Evolutionary conservation across 768 basidiomycete genomes (phyloP), one percentile per base, ranked within the genome.

Genomic region (Suillus bovinus): DNA sequence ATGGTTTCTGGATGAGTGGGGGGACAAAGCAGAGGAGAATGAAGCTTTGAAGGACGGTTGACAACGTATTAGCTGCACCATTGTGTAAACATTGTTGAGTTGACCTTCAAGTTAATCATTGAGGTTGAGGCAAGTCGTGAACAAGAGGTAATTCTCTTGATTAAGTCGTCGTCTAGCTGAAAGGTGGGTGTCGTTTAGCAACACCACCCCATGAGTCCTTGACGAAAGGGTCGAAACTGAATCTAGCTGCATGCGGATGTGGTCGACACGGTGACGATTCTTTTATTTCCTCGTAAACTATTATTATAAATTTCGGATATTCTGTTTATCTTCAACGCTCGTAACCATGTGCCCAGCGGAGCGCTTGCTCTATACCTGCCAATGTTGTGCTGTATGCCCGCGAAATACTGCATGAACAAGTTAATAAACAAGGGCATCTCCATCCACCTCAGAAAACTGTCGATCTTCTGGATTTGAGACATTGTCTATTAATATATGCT

Each of bases 261-360:
- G 5, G 50, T 52, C 29, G 10, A 29, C 33, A 34, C 17, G 10
- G 47, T 29, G 20, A 33, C 50, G 20, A 33, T 52, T 49, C 47
- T 49, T 52, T 52, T 52, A 52, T 52, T 52, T 52, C 29, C 50
- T 33, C 50, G 29, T 33, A 52, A 52, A 52, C 31, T 52, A 52
- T 33, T 33, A 52, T 52, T 33, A 52, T 52, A 52, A 29, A 31
- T 5, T 31, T 29, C 49, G 14, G 29, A 52, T 52, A 52, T 52
- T 52, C 11, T 20, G 29, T 52, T 31, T 10, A 52, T 52, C 29
- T 20, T 29, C 17, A 29, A 14, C 22, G 11, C 46, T 13, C 22
- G 46, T 47, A 52, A 29, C 50, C 29, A 52, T 31, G 50, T 20
- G 50, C 50, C 31, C 31, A 33, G 1, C 29, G 31, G 33, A 13